Evolutionary conservation across 208 protist species (phyloP), one percentile per base, ranked within the genome.

Genomic region (Eutreptiella sp.): DNA sequence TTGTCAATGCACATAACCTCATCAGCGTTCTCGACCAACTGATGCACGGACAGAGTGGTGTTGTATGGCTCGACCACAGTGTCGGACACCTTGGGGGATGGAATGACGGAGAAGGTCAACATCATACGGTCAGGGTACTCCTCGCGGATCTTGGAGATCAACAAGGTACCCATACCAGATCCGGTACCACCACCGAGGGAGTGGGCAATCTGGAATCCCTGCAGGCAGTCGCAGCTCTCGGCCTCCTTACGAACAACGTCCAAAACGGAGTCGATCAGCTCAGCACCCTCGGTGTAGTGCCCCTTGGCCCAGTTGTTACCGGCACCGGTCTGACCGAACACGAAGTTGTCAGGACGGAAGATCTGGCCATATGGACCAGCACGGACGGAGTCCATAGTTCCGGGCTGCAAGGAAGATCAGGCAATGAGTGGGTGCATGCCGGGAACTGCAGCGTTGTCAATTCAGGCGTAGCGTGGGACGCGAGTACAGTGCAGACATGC

Each of bases 61-160:
- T 96, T 96, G 82, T 96, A 96, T 45, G 92, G 92, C 78, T 96
- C 91, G 19, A 94, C 89, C 36, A 97, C 88, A 23, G 86, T 84
- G 70, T 96, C 84, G 27, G 88, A 95, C 3, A 95, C 87, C 68
- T 96, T 96, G 63, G 92, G 90, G 24, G 93, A 98, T 43, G 96
- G 96, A 38, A 99, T 90, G 38, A 99, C 90, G 45, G 92, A 97
- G 87, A 96, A 99, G 43, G 95, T 98, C 67, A 82, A 83, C 80
- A 99, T 97, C 67, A 99, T 98, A 62, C 94, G 88, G 79, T 99
- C 95, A 55, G 92, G 92, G 74, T 90, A 98, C 70, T 98, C 93
- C 75, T 98, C 93, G 45, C 83, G 75, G 35, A 98, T 89, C 73
- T 96, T 96, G n/a, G 73, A 79, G 39, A 97, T 84, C 3, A 97